phyloP scores from a whole-genome alignment of 768 basidiomycete species.

The Trametes elegans region DNA sequence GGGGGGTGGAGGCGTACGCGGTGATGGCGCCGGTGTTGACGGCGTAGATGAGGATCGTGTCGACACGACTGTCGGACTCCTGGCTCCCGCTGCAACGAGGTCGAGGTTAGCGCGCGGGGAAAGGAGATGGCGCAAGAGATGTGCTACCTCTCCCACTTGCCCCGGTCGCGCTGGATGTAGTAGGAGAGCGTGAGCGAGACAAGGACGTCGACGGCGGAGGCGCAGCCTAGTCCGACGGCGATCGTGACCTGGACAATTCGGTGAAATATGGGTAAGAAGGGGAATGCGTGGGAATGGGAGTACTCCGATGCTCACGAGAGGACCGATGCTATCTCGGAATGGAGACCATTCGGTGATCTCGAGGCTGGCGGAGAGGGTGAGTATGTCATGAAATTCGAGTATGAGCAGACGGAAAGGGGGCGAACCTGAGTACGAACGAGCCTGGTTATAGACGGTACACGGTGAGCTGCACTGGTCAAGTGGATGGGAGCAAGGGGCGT shows the following conservation, averaged over 20 bases:
- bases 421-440: constrained; percentile 6
- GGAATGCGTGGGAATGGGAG: too few species aligned
- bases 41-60: constrained; percentile 5
- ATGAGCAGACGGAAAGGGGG: not conserved
- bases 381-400: too few species aligned
- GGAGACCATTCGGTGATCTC: constrained; percentile 1
- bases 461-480: too few species aligned
- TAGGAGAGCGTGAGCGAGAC: not conserved
- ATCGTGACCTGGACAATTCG: constrained; percentile 1
- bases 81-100: not conserved
- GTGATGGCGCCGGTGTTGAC: constrained; percentile 9
- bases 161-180: not conserved
- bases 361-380: not conserved
- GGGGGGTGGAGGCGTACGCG: too few species aligned
- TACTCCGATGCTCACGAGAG: constrained; percentile 5
- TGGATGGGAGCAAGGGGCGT: not conserved
- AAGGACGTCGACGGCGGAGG: constrained; percentile 7
- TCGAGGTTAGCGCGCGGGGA: not conserved
- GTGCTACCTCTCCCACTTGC: constrained; percentile 5
- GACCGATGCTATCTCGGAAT: not conserved
- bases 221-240: constrained; percentile 8
- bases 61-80: not conserved
- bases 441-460: not conserved
- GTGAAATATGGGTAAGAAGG: not conserved
- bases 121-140: not conserved